A percentile compares a stretch with the other conserved stretches of the same genome.
phyloP scores from a whole-genome alignment of 2,329 filamentous ascomycete genomes.

The Fusarium veterinarium region DNA sequence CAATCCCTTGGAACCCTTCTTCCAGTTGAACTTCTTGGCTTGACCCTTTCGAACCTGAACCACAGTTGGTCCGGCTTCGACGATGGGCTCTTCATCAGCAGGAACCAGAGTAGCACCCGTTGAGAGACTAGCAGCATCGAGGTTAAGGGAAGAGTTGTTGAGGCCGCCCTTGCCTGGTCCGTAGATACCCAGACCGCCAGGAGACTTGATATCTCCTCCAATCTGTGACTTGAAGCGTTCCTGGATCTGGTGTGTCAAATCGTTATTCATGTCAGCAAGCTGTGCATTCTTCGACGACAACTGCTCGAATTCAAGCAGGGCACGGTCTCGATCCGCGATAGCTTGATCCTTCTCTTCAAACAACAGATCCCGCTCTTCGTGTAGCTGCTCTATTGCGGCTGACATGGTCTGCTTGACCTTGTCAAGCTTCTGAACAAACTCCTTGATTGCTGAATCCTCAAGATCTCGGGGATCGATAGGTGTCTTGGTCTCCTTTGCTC shows the following conservation, averaged over 20 bases:
- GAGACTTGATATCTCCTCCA: conserved; percentile 60
- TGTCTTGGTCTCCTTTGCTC: conserved; percentile 83
- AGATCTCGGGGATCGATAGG: conserved; percentile 84
- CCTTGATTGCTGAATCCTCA: conserved; percentile 91
- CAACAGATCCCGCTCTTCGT: conserved; percentile 80
- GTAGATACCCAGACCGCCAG: conserved; percentile 69
- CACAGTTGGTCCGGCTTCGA: conserved; percentile 86
- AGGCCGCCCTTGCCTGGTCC: conserved; percentile 63
- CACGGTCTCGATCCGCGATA: conserved; percentile 88
- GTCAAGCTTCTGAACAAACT: conserved; percentile 82
- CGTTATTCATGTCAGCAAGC: conserved; percentile 93
- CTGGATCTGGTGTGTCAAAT: conserved; percentile 93
- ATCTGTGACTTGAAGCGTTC: conserved; percentile 88
- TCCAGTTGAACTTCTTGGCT: conserved; percentile 98
- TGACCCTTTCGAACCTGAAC: conserved; percentile 96
- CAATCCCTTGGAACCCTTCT: conserved; percentile 93
- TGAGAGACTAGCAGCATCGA: conserved; percentile 65
- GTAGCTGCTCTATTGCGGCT: conserved; percentile 67
- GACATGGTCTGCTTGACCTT: conserved; percentile 70
- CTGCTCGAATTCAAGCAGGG: conserved; percentile 94
- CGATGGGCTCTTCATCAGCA: conserved; percentile 73
- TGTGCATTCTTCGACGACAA: conserved; percentile 94
- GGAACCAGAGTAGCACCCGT: conserved; percentile 70
- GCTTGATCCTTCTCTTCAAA: conserved; percentile 87
- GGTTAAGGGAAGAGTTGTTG: conserved; percentile 62